Conservation (phyloP, 306 rosid species). For the Dicorynia guianensis region DNA sequence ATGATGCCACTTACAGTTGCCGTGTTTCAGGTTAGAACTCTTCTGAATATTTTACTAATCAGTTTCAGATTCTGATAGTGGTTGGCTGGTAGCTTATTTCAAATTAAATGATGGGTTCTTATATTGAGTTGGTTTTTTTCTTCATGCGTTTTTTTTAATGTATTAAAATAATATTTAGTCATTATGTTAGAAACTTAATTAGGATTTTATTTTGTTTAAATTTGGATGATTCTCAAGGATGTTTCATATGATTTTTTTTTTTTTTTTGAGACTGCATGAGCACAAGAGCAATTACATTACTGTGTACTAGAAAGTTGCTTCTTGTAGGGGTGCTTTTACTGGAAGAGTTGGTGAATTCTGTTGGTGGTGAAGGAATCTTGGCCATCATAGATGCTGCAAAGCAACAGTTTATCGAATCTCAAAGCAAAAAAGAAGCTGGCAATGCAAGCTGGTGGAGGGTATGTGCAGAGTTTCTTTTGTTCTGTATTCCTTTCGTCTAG, state of each 20-base stretch:
- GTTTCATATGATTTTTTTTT: slow-evolving; percentile 4
- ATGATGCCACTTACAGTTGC: slow-evolving; percentile 81
- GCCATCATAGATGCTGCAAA: slow-evolving; percentile 78
- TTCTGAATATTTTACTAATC: slow-evolving; percentile 9
- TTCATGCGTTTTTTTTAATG: slow-evolving; percentile 7
- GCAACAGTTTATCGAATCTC: slow-evolving; percentile 69
- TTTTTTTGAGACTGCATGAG: slow-evolving; percentile 9
- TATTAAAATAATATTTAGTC: not conserved
- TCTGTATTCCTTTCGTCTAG: slow-evolving; percentile 9
- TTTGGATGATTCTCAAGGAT: slow-evolving; percentile 11
- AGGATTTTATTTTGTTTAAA: not conserved
- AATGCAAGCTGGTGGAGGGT: slow-evolving; percentile 91
- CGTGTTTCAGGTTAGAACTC: slow-evolving; percentile 76
- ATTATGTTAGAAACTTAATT: not conserved
- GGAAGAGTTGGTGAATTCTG: slow-evolving; percentile 73
- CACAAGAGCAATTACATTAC: slow-evolving; percentile 4
- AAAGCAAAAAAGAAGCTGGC: slow-evolving; percentile 69
- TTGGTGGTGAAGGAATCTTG: slow-evolving; percentile 66
- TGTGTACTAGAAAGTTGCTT: slow-evolving; percentile 34
- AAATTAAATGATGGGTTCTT: slow-evolving; percentile 20
- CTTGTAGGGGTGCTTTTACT: slow-evolving; percentile 79
- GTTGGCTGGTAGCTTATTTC: slow-evolving; percentile 11
- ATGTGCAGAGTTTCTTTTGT: slow-evolving; percentile 42
- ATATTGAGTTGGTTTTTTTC: slow-evolving; percentile 20
- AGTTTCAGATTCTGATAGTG: not conserved